phyloP scores from a whole-genome alignment of 345 rosid species.

The Viola odorata region DNA sequence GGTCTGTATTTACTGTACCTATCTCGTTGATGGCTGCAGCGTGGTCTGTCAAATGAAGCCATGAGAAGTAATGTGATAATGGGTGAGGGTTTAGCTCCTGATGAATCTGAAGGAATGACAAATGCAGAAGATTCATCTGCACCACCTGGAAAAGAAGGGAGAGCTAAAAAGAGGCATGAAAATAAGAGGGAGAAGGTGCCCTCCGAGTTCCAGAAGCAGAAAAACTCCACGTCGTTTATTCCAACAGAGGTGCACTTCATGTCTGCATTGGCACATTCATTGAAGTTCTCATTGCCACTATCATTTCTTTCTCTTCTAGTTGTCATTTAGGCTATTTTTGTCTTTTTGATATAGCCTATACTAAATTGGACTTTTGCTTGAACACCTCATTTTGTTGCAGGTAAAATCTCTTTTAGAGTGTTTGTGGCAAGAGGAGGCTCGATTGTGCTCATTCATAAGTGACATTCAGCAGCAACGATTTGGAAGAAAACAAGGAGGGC shows the following conservation, averaged over 20 bases:
- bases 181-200: constrained; percentile 19
- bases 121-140: constrained; percentile 33
- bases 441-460: constrained; percentile 67
- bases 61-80: constrained; percentile 49
- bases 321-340: neutral
- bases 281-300: no score
- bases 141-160: constrained; percentile 25
- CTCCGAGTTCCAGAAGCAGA: constrained; percentile 36
- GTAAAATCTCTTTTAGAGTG: constrained; percentile 48
- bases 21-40: constrained; percentile 31
- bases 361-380: neutral
- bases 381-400: constrained; percentile 30
- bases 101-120: constrained; percentile 27
- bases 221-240: constrained; percentile 43
- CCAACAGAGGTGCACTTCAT: constrained; percentile 61
- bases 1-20: constrained; percentile 1
- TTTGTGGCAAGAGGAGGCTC: constrained; percentile 81
- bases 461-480: constrained; percentile 61
- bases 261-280: neutral
- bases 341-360: neutral
- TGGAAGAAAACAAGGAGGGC: constrained; percentile 35
- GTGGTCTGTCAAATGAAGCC: constrained; percentile 32
- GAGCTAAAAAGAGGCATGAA: constrained; percentile 22
- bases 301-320: constrained; percentile 4
- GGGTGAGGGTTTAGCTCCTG: constrained; percentile 31